phyloP scores from a whole-genome alignment of 495 filamentous ascomycete genomes.

The Penicillium pancosmium region DNA sequence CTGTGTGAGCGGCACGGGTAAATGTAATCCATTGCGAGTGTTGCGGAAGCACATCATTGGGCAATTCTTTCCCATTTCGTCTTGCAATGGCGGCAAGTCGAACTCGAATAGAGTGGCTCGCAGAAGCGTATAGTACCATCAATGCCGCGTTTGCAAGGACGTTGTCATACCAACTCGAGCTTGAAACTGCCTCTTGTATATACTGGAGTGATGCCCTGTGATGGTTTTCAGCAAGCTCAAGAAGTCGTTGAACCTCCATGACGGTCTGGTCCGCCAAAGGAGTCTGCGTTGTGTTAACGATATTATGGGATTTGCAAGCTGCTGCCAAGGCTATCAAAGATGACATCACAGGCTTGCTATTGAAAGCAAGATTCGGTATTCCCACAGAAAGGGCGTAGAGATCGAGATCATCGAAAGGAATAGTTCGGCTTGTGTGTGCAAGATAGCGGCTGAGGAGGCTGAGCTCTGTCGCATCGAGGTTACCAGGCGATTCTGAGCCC shows the following conservation, averaged over 20 bases:
- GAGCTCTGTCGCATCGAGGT: constrained; percentile 34
- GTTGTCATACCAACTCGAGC: constrained; percentile 1
- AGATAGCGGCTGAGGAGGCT: constrained; percentile 43
- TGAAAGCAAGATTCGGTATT: constrained; percentile 45
- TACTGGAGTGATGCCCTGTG: constrained; percentile 7
- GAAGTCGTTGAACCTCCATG: constrained; percentile 29
- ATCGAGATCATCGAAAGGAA: constrained; percentile 36
- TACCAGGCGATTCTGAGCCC: neutral
- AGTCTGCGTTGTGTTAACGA: constrained; percentile 27
- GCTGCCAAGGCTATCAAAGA: constrained; percentile 45
- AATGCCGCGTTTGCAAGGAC: constrained; percentile 45
- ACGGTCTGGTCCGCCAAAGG: constrained; percentile 18
- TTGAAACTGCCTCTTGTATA: constrained; percentile 1
- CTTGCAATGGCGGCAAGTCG: constrained; percentile 36
- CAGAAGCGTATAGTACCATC: constrained; percentile 50
- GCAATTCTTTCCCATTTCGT: constrained; percentile 14
- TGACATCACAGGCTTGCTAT: constrained; percentile 42
- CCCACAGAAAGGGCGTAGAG: constrained; percentile 43
- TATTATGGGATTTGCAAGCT: constrained; percentile 42
- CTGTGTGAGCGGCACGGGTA: constrained; percentile 40
- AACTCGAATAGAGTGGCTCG: constrained; percentile 40
- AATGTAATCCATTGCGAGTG: constrained; percentile 46
- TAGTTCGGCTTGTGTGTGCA: constrained; percentile 43
- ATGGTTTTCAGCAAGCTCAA: constrained; percentile 12
- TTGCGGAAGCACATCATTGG: constrained; percentile 31